Conservation (phyloP, 164 flowering plant species). For the Saururus chinensis region DNA sequence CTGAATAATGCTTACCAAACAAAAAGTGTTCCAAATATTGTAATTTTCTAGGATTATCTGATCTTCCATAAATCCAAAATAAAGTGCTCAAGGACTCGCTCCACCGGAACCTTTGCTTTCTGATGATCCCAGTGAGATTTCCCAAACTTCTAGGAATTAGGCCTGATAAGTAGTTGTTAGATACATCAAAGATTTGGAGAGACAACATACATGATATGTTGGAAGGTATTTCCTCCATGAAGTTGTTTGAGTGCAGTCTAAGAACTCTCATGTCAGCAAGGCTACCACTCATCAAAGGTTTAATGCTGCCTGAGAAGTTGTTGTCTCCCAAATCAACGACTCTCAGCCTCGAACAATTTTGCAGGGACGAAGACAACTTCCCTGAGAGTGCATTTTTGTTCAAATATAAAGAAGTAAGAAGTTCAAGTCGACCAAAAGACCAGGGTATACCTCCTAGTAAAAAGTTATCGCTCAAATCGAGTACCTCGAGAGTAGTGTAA, state of each 20-base stretch:
- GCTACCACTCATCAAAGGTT: constrained; percentile 15
- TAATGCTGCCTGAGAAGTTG: constrained; percentile 20
- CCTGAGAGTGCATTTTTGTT: constrained; percentile 15
- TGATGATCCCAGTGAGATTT: constrained; percentile 6
- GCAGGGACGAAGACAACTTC: constrained; percentile 12
- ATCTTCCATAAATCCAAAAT: too few relatives aligned
- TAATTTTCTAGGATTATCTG: too few relatives aligned
- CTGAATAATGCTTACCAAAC: too few relatives aligned
- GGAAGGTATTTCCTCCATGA: constrained; percentile 16
- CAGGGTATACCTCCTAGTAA: constrained; percentile 26
- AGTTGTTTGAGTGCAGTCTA: constrained; percentile 17
- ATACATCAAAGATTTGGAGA: constrained; percentile 23
- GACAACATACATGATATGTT: constrained; percentile 12
- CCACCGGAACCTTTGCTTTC: too few relatives aligned
- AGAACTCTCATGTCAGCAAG: constrained; percentile 6
- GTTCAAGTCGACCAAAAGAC: constrained; percentile 2
- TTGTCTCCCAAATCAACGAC: constrained; percentile 24
- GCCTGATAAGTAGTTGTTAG: constrained; percentile 18
- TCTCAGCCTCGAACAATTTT: constrained; percentile 9
- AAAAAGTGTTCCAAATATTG: too few relatives aligned
- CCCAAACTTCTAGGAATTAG: constrained; percentile 20
- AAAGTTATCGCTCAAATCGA: constrained; percentile 17
- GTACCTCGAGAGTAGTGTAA: not conserved
- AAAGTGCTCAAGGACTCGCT: too few relatives aligned
- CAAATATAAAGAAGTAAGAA: constrained; percentile 6